Base-by-base conservation (phyloP, 2,329 filamentous ascomycete species). In the Beauveria sp. region DNA sequence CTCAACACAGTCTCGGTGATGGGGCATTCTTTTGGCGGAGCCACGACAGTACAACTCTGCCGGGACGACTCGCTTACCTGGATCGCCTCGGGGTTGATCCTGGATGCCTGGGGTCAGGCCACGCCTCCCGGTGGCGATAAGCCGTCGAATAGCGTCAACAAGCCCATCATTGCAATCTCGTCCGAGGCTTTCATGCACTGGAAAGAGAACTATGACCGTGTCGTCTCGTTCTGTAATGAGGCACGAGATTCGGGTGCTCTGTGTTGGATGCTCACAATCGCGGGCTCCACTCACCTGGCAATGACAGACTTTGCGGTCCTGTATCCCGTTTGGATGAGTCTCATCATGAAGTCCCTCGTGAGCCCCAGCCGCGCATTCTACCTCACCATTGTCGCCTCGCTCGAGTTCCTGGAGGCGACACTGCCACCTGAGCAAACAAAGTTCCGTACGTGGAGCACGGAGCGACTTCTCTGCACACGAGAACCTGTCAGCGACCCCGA, bases 141-240 rank as follows among this genome's bases (percentile, higher is more conserved):
- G 20, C 73, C 75, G 1, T 67, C 76, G 4, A 75, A 81, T 61
- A 75, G 77, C 18, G 72, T 80, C 6, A 74, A 75, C 43, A 77
- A 80, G 14, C 86, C 86, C 5, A 68, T 89, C 8, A 76, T 89
- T 6, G 83, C 82, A 3, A 84, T 89, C 68, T 87, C 87, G 54
- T 84, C 80, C 6, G 87, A 89, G 70, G 86, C 85, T 0, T 89
- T 89, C 73, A 88, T 88, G 77, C 86, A 88, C 72, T 89, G 86
- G 86, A 79, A 82, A 24, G 76, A 79, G 2, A 89, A 88, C 64
- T 87, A 87, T 67, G 74, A 83, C 46, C 77, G 81, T 42, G 78
- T 88, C 10, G 77, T 81, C 64, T 74, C 76, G 0, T 74, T 89
- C 18, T 83, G 84, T 69, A 73, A 79, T 26, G 85, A 89, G 71